Evolutionary conservation across 768 basidiomycete genomes (phyloP).

Genomic region (Boletus rufocinnamomeus): DNA sequence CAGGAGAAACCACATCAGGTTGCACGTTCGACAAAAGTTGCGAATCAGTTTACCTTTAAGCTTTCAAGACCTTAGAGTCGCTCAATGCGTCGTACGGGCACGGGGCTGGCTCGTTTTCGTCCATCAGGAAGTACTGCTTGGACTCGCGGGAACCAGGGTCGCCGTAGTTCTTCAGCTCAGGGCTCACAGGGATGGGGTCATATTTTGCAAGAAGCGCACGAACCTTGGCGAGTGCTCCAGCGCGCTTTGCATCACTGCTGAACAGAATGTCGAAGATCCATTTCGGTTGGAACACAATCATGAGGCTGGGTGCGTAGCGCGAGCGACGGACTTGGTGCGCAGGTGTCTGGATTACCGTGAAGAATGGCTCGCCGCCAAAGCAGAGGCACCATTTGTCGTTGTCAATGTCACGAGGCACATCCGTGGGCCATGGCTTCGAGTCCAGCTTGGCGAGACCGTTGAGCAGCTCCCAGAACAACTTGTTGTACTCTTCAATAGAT

Average conservation of each 20-base stretch:
- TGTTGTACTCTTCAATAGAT: constrained; percentile 23
- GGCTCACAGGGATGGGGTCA: constrained; percentile 25
- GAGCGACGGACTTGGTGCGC: constrained; percentile 27
- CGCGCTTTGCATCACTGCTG: constrained; percentile 21
- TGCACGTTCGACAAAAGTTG: background rate
- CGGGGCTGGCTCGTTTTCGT: constrained; percentile 22
- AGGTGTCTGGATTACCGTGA: constrained; percentile 24
- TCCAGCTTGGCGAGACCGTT: constrained; percentile 23
- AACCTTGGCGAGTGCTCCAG: constrained; percentile 21
- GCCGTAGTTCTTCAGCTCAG: constrained; percentile 27
- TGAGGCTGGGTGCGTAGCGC: constrained; percentile 21
- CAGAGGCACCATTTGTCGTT: constrained; percentile 25
- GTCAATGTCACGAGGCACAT: constrained; percentile 24
- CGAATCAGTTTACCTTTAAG: background rate
- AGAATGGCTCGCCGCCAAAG: constrained; percentile 25
- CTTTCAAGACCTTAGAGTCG: constrained; percentile 2
- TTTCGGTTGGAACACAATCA: constrained; percentile 28
- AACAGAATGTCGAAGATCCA: constrained; percentile 29
- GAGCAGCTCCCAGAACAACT: constrained; percentile 23
- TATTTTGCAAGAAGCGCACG: constrained; percentile 20
- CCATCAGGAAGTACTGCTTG: constrained; percentile 25
- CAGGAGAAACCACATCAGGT: background rate
- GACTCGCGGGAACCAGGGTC: constrained; percentile 24
- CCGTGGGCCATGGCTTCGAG: constrained; percentile 17
- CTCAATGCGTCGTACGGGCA: constrained; percentile 20